Evolutionary conservation across 371 early-diverging fungal species (phyloP).

Genomic region (Nematocida homosporus): DNA sequence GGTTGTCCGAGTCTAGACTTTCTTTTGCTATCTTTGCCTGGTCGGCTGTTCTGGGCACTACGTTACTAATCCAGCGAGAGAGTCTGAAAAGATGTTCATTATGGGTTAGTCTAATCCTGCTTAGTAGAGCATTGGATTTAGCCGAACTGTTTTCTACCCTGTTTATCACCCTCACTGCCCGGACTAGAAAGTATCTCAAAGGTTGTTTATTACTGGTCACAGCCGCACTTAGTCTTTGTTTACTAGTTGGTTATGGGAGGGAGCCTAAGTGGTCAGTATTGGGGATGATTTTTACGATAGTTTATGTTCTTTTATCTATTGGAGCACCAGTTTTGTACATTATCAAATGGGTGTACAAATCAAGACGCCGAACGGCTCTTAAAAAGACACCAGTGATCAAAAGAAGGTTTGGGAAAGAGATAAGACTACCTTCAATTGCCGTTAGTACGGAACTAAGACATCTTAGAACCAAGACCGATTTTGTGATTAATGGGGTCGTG

Average conservation of each 20-base stretch:
- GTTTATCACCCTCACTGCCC: slow-evolving; percentile 34
- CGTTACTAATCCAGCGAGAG: neutral
- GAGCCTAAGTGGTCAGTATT: neutral
- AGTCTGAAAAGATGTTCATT: neutral
- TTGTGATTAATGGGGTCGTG: slow-evolving; percentile 35
- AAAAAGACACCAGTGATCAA: slow-evolving; percentile 24
- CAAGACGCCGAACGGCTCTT: slow-evolving; percentile 33
- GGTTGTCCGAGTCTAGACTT: slow-evolving; percentile 24
- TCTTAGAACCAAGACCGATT: slow-evolving; percentile 38
- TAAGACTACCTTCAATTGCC: slow-evolving; percentile 31
- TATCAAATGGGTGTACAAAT: slow-evolving; percentile 18
- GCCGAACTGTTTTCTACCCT: slow-evolving; percentile 26
- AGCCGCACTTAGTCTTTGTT: neutral
- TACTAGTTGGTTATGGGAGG: neutral
- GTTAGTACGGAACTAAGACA: slow-evolving; percentile 48
- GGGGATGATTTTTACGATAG: neutral
- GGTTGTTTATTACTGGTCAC: neutral
- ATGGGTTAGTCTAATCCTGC: neutral
- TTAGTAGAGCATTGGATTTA: neutral
- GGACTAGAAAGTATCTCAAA: slow-evolving; percentile 17
- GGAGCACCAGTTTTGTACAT: slow-evolving; percentile 1
- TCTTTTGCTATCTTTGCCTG: slow-evolving; percentile 8
- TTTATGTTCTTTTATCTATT: slow-evolving; percentile 3
- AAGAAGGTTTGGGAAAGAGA: slow-evolving; percentile 39
- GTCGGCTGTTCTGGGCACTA: neutral